Percentiles rank a stretch among this genome's conserved stretches.
These are phyloP conservation scores for Geoglossum cookeanum DNA, from an alignment of 2,329 filamentous ascomycete genomes.

Conservation along the genomic window DNA sequence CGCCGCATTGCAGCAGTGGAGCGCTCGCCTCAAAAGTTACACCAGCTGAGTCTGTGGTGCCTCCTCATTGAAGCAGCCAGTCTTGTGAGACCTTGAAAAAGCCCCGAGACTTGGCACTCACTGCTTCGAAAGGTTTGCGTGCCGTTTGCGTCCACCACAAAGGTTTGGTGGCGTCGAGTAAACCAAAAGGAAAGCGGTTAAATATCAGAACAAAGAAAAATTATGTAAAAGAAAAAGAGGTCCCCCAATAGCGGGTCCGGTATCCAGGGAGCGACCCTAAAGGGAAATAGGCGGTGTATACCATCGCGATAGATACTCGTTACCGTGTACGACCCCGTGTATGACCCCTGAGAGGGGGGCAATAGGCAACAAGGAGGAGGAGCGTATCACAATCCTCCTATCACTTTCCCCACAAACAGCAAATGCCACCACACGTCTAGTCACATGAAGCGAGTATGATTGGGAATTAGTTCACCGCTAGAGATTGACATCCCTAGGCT, in stretches of 20 bases:
- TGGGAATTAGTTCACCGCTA: neutral
- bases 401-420: neutral
- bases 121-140: neutral
- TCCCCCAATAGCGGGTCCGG: neutral
- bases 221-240: neutral
- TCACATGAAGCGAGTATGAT: neutral
- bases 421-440: neutral
- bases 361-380: neutral
- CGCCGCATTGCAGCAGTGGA: neutral
- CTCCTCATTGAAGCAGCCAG: neutral
- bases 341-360: neutral
- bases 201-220: neutral
- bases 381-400: neutral
- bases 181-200: neutral
- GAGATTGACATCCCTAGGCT: neutral
- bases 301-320: neutral
- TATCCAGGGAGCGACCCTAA: neutral
- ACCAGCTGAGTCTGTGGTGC: neutral
- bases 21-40: neutral
- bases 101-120: neutral
- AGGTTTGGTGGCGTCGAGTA: neutral
- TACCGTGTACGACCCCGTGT: neutral
- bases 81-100: neutral
- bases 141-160: neutral
- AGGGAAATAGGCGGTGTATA: neutral